Evolutionary conservation across 805 yeast genomes (phyloP).

Genomic region (Teunomyces barrocoloradensis): DNA sequence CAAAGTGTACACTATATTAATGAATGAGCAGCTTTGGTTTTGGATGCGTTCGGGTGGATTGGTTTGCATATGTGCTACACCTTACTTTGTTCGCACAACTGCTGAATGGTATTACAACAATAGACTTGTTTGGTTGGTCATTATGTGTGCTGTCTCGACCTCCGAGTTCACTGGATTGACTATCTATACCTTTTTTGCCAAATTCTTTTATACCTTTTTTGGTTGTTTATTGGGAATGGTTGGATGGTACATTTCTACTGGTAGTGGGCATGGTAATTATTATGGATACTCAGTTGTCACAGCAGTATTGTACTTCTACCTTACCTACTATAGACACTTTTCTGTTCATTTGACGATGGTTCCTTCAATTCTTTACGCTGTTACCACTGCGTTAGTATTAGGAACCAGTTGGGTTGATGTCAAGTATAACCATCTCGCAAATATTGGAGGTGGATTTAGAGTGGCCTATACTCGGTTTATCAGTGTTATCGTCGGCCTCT

Average conservation of each 20-base stretch:
- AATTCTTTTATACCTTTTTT: slow-evolving; percentile 24
- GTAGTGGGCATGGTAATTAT: slow-evolving; percentile 24
- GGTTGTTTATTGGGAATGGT: slow-evolving; percentile 31
- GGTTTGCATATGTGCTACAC: slow-evolving; percentile 21
- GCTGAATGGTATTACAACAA: slow-evolving; percentile 26
- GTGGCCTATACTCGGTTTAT: slow-evolving; percentile 28
- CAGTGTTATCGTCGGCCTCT: slow-evolving; percentile 27
- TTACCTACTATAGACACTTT: slow-evolving; percentile 29
- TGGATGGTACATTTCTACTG: slow-evolving; percentile 31
- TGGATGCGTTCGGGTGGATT: slow-evolving; percentile 27
- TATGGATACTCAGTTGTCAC: slow-evolving; percentile 31
- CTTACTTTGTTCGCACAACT: slow-evolving; percentile 25
- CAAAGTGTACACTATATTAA: slow-evolving; percentile 15
- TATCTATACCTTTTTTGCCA: slow-evolving; percentile 22
- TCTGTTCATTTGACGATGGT: slow-evolving; percentile 24
- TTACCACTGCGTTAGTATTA: slow-evolving; percentile 28
- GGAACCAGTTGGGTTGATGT: slow-evolving; percentile 35
- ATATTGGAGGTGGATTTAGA: slow-evolving; percentile 27
- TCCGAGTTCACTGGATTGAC: slow-evolving; percentile 31
- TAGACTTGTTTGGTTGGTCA: slow-evolving; percentile 29
- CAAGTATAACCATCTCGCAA: slow-evolving; percentile 12
- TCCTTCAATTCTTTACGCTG: slow-evolving; percentile 25
- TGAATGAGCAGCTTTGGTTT: slow-evolving; percentile 25
- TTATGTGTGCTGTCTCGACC: slow-evolving; percentile 30
- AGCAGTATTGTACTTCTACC: slow-evolving; percentile 21